phyloP scores from a whole-genome alignment of 78 protist species.

The Capsaspora owczarzaki region DNA sequence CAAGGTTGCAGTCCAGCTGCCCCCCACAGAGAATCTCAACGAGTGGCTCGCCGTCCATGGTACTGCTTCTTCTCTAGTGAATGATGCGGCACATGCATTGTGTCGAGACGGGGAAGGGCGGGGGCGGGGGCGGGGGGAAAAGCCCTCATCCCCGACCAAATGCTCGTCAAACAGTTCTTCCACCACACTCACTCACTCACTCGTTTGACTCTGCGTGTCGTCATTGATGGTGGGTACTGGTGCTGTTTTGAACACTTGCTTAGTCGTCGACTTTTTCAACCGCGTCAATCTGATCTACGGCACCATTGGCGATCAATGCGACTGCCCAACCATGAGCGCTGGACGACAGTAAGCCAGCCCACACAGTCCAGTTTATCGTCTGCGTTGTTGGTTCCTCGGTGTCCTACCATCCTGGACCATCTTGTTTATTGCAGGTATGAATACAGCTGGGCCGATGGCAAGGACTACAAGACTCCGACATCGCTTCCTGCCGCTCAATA shows the following conservation, averaged over 20 bases:
- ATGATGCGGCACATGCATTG: not conserved
- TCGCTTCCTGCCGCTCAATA: constrained; percentile 77
- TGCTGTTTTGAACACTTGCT: not conserved
- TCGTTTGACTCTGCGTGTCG: not conserved
- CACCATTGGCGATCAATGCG: constrained; percentile 62
- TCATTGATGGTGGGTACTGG: not conserved
- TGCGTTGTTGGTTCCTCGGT: not conserved
- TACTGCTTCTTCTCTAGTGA: not conserved
- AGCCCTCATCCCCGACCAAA: no score
- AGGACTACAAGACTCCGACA: constrained; percentile 65
- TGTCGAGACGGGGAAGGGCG: no score
- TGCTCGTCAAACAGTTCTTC: no score
- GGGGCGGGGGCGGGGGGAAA: no score
- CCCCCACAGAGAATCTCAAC: constrained; percentile 87
- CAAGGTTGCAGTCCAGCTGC: constrained; percentile 80
- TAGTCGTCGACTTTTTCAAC: constrained; percentile 73
- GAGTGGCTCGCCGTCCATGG: constrained; percentile 97
- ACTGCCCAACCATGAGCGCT: constrained; percentile 73
- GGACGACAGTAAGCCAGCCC: constrained; percentile 18
- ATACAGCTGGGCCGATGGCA: constrained; percentile 86
- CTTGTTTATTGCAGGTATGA: constrained; percentile 51
- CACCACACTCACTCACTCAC: no score
- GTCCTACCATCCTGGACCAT: no score
- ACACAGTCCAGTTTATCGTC: not conserved
- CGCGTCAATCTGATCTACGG: constrained; percentile 62